Percentiles rank a stretch among this genome's conserved stretches.
Evolutionary conservation across 768 basidiomycete genomes (phyloP).

Genomic region (Trametes cinnabarina): DNA sequence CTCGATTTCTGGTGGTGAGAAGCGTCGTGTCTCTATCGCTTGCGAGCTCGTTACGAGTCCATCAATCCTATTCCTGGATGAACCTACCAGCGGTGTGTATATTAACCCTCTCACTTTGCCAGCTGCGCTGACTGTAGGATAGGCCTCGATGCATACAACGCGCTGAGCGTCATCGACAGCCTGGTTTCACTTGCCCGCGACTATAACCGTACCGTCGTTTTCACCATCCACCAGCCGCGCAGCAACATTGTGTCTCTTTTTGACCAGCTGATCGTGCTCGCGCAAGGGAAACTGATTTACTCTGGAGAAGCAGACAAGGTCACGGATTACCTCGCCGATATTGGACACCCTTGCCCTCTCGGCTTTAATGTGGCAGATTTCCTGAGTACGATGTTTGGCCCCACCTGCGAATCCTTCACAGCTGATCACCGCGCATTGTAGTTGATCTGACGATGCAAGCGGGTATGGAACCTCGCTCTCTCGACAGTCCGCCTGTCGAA

Average conservation of each 20-base stretch:
- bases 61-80: conserved; percentile 93
- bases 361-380: conserved; percentile 98
- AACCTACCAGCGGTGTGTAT: conserved; percentile 86
- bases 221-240: conserved; percentile 97
- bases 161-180: conserved; percentile 89
- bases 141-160: conserved; percentile 95
- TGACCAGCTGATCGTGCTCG: conserved; percentile 85
- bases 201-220: conserved; percentile 93
- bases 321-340: conserved; percentile 74
- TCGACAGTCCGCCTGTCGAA: conserved; percentile 30
- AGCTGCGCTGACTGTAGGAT: neutral
- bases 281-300: conserved; percentile 81
- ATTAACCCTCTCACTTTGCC: neutral
- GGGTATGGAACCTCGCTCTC: conserved; percentile 36
- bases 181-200: conserved; percentile 80
- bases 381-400: conserved; percentile 61
- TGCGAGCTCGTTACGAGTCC: conserved; percentile 98
- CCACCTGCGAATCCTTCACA: neutral
- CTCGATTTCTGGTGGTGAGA: conserved; percentile 97
- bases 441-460: conserved; percentile 46
- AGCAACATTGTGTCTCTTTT: conserved; percentile 97
- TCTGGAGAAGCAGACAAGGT: conserved; percentile 75
- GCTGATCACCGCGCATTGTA: conserved; percentile 16
- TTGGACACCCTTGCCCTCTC: conserved; percentile 82
- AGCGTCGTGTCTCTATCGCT: conserved; percentile 93